Evolutionary conservation across 2,329 filamentous ascomycete genomes (phyloP), one percentile per base, ranked within the genome.

Genomic region (Xylaria sp.): DNA sequence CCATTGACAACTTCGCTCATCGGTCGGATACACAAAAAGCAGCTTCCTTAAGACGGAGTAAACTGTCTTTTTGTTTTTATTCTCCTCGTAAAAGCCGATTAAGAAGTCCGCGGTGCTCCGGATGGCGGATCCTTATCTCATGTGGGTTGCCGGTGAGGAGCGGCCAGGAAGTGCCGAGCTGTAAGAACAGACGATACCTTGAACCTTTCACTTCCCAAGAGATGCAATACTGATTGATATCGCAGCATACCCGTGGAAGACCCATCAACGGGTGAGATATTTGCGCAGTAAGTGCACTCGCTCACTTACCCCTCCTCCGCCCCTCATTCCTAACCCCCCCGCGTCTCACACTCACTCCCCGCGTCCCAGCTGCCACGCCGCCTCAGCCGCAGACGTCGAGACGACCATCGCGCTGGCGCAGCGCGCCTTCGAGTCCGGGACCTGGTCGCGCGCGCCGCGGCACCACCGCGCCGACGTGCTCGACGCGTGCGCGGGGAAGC

Each of bases 391-490:
- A 5, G 76, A 82, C 52, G 76, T 81, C 16, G 68, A 76, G 7
- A 51, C 70, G 11, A 67, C 74, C 21, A 66, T 82, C 17, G 49
- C 66, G 21, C 56, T 66, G 4, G 79, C 79, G 38, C 75, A 82
- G 48, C 59, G 62, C 8, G 67, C 71, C 20, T 85, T 83, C 72
- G 70, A 74, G 42, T 72, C 73, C 0, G 82, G 83, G 17, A 51
- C 74, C 34, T 87, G 84, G 84, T 84, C 85, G 2, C 77, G 72
- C 48, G 76, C 78, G 2, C 74, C 85, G 2, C 77, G 82, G 16
- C 80, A 86, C 45, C 64, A 74, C 8, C 83, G 86, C 19, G 87
- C 85, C 53, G 78, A 83, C 18, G 82, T 87, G 7, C 76, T 90
- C 11, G 84, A 88, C 48, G 80, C 74, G 48, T 80, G 82, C 7